These are phyloP conservation scores for Suhomyces bokatorum DNA, from an alignment of 1,139 yeast genomes.

Conservation along the genomic window DNA sequence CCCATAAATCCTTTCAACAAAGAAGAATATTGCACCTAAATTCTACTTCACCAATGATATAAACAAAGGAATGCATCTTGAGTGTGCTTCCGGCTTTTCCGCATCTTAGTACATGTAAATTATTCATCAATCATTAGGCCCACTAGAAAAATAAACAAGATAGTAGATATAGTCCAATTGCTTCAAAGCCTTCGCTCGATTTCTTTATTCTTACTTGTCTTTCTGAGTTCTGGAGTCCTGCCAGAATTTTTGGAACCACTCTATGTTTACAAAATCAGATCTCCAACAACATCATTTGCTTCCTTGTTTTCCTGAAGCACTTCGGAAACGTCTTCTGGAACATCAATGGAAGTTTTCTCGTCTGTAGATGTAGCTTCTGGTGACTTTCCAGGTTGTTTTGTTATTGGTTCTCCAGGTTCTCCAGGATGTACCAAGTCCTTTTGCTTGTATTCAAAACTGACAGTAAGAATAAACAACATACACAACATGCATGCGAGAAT, in stretches of 20 bases:
- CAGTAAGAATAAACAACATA: constrained; percentile 17
- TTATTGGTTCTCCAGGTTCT: neutral
- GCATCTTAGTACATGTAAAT: too few relatives aligned
- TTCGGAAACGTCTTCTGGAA: neutral
- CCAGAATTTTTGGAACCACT: neutral
- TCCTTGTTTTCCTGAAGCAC: neutral
- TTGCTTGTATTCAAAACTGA: constrained; percentile 1
- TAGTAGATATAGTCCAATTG: too few relatives aligned
- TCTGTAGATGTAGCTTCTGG: neutral
- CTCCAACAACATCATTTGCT: neutral
- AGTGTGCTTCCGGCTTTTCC: too few relatives aligned
- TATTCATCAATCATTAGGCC: too few relatives aligned
- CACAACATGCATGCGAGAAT: constrained; percentile 25
- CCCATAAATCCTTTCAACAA: too few relatives aligned
- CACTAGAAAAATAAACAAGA: too few relatives aligned
- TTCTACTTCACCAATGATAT: neutral
- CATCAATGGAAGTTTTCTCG: neutral
- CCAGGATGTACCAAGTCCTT: neutral
- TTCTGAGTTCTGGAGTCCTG: neutral
- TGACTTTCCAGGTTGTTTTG: neutral
- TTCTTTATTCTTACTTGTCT: too few relatives aligned
- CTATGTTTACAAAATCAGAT: neutral
- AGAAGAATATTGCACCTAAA: neutral
- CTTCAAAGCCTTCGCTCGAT: too few relatives aligned
- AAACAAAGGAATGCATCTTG: too few relatives aligned